These are phyloP conservation scores for Ceratocystis alfenasii DNA, from an alignment of 2,329 filamentous ascomycete species.

Conservation along the genomic window DNA sequence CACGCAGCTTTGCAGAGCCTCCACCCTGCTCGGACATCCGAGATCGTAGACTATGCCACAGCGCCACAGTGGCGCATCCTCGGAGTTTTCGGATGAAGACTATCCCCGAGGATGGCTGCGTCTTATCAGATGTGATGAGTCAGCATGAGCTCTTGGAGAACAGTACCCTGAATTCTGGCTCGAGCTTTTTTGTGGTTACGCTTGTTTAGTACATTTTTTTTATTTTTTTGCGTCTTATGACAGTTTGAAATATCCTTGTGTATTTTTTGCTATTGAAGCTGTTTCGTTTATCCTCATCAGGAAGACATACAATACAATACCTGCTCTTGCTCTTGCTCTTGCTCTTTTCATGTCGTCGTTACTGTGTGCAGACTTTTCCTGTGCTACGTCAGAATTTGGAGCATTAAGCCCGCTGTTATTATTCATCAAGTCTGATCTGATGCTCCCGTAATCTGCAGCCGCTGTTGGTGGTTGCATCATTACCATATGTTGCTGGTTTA, in stretches of 20 bases:
- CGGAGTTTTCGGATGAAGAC: neutral
- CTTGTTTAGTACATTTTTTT: neutral
- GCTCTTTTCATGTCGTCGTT: neutral
- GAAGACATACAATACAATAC: neutral
- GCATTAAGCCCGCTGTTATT: neutral
- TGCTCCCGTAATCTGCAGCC: constrained; percentile 5
- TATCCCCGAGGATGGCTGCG: neutral
- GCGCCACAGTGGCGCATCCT: neutral
- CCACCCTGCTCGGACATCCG: neutral
- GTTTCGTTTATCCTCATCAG: neutral
- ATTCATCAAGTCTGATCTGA: neutral
- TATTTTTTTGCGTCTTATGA: neutral
- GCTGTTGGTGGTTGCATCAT: constrained; percentile 5
- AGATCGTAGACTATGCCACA: neutral
- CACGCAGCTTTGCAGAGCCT: neutral
- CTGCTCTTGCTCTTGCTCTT: neutral
- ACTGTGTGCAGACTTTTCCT: constrained; percentile 4
- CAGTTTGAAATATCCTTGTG: too few species aligned
- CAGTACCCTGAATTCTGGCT: too few species aligned
- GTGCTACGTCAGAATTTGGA: constrained; percentile 6
- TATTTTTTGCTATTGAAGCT: too few species aligned
- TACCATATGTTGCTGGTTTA: neutral
- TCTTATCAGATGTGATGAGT: constrained; percentile 19
- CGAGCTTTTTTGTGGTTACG: too few species aligned
- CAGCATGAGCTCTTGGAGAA: neutral